A percentile compares a stretch with the other conserved stretches of the same genome.
Evolutionary conservation across 805 yeast genomes (phyloP).

Genomic region (Candida oleophila): DNA sequence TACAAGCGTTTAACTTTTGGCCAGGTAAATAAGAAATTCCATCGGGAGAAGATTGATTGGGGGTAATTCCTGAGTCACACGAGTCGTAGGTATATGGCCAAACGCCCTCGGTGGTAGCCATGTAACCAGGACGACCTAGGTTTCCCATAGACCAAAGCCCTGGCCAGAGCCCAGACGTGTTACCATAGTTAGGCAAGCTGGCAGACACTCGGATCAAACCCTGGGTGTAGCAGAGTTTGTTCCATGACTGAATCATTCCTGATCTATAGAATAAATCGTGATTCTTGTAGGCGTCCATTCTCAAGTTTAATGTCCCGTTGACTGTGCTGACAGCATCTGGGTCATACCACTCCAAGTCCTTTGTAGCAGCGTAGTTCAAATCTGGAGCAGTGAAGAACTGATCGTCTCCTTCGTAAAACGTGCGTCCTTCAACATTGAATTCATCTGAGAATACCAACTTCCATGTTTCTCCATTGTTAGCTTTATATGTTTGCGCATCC

Average conservation of each 20-base stretch:
- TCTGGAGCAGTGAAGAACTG: slow-evolving; percentile 43
- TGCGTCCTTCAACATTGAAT: slow-evolving; percentile 43
- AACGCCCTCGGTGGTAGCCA: slow-evolving; percentile 37
- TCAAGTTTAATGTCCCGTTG: slow-evolving; percentile 33
- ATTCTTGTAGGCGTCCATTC: slow-evolving; percentile 40
- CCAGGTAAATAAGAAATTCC: slow-evolving; percentile 42
- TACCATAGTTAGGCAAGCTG: slow-evolving; percentile 35
- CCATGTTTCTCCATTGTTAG: slow-evolving; percentile 31
- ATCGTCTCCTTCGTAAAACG: slow-evolving; percentile 45
- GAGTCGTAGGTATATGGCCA: slow-evolving; percentile 42
- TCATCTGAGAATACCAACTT: slow-evolving; percentile 40
- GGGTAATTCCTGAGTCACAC: slow-evolving; percentile 41
- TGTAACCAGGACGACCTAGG: slow-evolving; percentile 39
- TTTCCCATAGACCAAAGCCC: slow-evolving; percentile 44
- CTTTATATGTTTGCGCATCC: slow-evolving; percentile 21
- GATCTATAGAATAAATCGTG: slow-evolving; percentile 36
- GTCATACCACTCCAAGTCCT: slow-evolving; percentile 45
- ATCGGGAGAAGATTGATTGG: slow-evolving; percentile 41
- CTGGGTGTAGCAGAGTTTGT: slow-evolving; percentile 36
- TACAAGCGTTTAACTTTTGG: slow-evolving; percentile 32
- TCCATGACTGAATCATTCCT: slow-evolving; percentile 43
- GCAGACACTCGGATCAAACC: slow-evolving; percentile 34
- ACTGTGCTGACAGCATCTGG: slow-evolving; percentile 43
- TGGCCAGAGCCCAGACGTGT: slow-evolving; percentile 41
- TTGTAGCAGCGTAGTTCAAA: slow-evolving; percentile 40